Conservation (phyloP, 208 protist genomes). For the Blechomonas ayalai region DNA sequence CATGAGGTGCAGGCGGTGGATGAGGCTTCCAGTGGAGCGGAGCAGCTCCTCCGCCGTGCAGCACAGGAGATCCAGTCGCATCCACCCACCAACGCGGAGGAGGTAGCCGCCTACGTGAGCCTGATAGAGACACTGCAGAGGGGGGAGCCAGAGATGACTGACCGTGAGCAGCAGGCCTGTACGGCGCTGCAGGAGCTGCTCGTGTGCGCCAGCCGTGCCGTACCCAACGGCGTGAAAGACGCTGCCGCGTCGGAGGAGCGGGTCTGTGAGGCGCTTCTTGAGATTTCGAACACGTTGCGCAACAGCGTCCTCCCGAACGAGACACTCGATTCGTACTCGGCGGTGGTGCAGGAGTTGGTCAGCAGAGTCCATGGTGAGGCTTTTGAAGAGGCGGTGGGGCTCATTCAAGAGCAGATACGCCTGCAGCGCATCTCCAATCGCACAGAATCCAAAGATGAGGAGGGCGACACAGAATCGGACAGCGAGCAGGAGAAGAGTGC, state of each 20-base stretch:
- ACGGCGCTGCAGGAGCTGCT: conserved; percentile 40
- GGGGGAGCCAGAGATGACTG: conserved; percentile 17
- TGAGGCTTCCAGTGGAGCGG: not conserved
- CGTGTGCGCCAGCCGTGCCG: conserved; percentile 7
- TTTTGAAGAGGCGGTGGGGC: conserved; percentile 22
- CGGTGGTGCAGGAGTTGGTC: conserved; percentile 16
- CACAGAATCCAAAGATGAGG: conserved; percentile 5
- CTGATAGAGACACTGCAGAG: conserved; percentile 23
- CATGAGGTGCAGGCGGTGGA: conserved; percentile 7
- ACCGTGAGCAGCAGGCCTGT: conserved; percentile 22
- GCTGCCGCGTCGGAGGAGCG: conserved; percentile 5
- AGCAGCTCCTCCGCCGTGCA: conserved; percentile 1
- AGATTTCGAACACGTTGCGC: conserved; percentile 46
- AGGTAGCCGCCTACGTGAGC: conserved; percentile 29
- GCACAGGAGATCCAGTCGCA: conserved; percentile 3
- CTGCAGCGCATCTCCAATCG: conserved; percentile 24
- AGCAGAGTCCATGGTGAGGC: conserved; percentile 2
- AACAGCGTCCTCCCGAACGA: conserved; percentile 29
- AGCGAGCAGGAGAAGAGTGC: conserved; percentile 5
- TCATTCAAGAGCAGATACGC: conserved; percentile 45
- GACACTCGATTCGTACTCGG: conserved; percentile 34
- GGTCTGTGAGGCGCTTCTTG: conserved; percentile 24
- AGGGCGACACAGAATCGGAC: conserved; percentile 10
- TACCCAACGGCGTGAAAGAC: conserved; percentile 7
- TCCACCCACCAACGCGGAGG: conserved; percentile 17